A percentile compares a stretch with the other conserved stretches of the same genome.
These are phyloP conservation scores for Linanthus parryae DNA, from an alignment of 148 eudicot genomes.

Conservation along the genomic window DNA sequence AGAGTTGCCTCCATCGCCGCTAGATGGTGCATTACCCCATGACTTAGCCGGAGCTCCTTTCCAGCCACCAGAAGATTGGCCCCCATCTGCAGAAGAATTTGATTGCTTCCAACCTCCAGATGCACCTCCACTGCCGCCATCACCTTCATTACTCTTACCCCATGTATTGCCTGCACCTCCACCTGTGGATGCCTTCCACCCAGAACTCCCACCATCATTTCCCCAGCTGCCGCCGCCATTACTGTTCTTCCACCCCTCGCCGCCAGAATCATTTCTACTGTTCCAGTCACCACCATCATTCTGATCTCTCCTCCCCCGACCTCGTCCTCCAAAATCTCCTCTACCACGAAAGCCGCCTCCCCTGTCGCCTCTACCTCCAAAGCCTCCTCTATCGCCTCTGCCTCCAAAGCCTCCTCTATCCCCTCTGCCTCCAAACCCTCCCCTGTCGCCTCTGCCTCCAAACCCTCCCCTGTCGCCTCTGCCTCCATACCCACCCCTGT, in stretches of 20 bases:
- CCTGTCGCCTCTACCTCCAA: slow-evolving; percentile 8
- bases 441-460: background rate
- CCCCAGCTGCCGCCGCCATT: background rate
- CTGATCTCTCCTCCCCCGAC: too few relatives aligned
- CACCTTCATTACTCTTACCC: background rate
- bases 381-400: background rate
- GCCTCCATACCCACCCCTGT: too few relatives aligned
- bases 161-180: background rate
- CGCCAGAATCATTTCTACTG: background rate
- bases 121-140: background rate
- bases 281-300: background rate
- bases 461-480: too few relatives aligned
- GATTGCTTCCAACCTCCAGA: slow-evolving; percentile 1
- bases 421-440: slow-evolving; percentile 4
- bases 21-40: background rate
- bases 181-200: background rate
- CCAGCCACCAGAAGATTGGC: background rate
- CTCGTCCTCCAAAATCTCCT: slow-evolving; percentile 3
- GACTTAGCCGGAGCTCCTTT: background rate
- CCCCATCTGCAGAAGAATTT: background rate
- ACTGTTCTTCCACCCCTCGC: background rate
- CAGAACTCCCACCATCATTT: background rate
- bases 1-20: background rate
- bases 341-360: slow-evolving; percentile 5
- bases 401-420: background rate